phyloP scores from a whole-genome alignment of 2,329 filamentous ascomycete species.

The Ramularia endophylla region DNA sequence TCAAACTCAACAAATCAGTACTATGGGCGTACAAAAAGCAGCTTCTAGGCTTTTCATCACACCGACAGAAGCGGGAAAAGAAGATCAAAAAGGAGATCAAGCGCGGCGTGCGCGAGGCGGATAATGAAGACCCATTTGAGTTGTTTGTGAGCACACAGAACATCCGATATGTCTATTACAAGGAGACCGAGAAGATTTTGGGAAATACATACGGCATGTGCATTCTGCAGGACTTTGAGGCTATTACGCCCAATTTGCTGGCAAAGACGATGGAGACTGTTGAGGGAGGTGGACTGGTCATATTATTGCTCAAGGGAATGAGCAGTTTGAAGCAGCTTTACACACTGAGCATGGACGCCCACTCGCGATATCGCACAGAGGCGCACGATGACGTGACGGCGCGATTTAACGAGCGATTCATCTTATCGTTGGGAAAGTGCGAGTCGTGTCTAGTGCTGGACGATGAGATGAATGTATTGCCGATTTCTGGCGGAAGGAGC shows the following conservation, averaged over 20 bases:
- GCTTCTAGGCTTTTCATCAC: conserved; percentile 86
- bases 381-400: conserved; percentile 92
- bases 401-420: conserved; percentile 95
- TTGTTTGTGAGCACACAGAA: conserved; percentile 94
- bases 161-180: conserved; percentile 99
- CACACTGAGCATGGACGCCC: conserved; percentile 95
- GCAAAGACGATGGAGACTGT: conserved; percentile 96
- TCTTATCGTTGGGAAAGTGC: conserved; percentile 91
- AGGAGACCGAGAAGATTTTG: conserved; percentile 97
- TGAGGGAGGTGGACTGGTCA: conserved; percentile 86
- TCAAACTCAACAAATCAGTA: conserved; percentile 94
- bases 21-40: conserved; percentile 99
- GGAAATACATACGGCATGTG: conserved; percentile 99
- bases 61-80: conserved; percentile 94
- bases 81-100: conserved; percentile 99
- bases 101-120: conserved; percentile 84
- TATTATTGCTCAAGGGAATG: conserved; percentile 92
- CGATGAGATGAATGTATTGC: conserved; percentile 94
- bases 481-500: conserved; percentile 90
- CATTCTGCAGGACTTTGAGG: conserved; percentile 96
- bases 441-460: conserved; percentile 93
- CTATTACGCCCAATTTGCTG: conserved; percentile 92
- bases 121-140: conserved; percentile 92
- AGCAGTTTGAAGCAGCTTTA: conserved; percentile 95
- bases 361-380: conserved; percentile 92